Evolutionary conservation across 176 grass and related monocot species (phyloP).

Genomic region (Leersia perrieri): DNA sequence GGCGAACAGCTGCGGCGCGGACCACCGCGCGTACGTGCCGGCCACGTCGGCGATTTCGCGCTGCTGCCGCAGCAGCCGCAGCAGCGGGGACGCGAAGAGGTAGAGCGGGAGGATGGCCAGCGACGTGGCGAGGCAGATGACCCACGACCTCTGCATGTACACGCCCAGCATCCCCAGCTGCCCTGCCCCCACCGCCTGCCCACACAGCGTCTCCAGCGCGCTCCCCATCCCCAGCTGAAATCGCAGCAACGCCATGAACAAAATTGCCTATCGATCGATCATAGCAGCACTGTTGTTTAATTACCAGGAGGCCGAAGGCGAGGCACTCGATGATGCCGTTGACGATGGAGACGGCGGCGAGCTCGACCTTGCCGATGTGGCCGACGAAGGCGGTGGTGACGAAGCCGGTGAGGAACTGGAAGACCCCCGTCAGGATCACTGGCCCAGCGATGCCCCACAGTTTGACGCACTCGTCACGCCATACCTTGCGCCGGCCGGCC

Average conservation of each 20-base stretch:
- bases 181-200: conserved; percentile 61
- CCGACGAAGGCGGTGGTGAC: conserved; percentile 59
- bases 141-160: conserved; percentile 76
- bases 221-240: conserved; percentile 77
- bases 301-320: conserved; percentile 67
- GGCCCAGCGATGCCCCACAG: conserved; percentile 62
- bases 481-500: conserved; percentile 6
- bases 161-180: conserved; percentile 65
- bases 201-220: conserved; percentile 79
- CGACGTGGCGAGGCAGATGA: conserved; percentile 53
- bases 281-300: too few relatives aligned
- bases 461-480: conserved; percentile 42
- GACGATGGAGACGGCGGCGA: conserved; percentile 53
- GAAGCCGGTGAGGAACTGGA: conserved; percentile 64
- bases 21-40: conserved; percentile 47
- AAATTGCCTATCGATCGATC: not conserved
- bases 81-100: conserved; percentile 46
- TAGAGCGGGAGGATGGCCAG: conserved; percentile 47
- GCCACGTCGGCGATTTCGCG: conserved; percentile 39
- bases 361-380: conserved; percentile 49
- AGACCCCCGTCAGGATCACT: conserved; percentile 45
- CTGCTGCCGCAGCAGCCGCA: conserved; percentile 48
- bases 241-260: not conserved
- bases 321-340: conserved; percentile 61
- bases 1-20: conserved; percentile 54